Conservation (phyloP, 495 filamentous ascomycete genomes). For the Trichoderma erinaceum region DNA sequence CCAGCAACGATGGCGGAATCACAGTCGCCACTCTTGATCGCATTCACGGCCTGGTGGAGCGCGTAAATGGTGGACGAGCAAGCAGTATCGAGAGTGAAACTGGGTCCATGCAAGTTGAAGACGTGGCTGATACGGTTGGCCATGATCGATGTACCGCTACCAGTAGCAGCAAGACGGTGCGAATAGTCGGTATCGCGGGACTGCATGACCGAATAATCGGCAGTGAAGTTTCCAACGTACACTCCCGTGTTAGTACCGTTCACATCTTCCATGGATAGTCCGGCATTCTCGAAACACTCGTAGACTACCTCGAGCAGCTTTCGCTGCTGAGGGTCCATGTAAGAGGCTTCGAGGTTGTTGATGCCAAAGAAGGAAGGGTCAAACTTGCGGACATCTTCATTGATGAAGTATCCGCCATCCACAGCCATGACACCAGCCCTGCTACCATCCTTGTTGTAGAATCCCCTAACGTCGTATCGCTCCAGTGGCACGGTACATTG, state of each 20-base stretch:
- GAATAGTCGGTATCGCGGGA: constrained; percentile 23
- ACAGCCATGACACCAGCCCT: constrained; percentile 16
- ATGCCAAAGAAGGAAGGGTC: constrained; percentile 50
- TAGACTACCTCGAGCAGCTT: constrained; percentile 49
- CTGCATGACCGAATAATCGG: constrained; percentile 34
- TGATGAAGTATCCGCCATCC: constrained; percentile 37
- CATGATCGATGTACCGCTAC: constrained; percentile 26
- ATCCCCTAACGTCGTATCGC: constrained; percentile 50
- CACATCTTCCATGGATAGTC: constrained; percentile 40
- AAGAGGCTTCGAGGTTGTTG: constrained; percentile 41
- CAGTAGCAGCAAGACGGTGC: constrained; percentile 24
- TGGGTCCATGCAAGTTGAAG: constrained; percentile 35
- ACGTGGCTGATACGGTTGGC: constrained; percentile 41
- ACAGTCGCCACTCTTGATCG: constrained; percentile 33
- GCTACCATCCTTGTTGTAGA: constrained; percentile 19
- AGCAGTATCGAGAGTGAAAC: constrained; percentile 38
- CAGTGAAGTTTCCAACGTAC: constrained; percentile 38
- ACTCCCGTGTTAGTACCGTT: constrained; percentile 36
- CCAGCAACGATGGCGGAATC: constrained; percentile 35
- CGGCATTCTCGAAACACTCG: constrained; percentile 46
- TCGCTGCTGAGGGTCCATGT: constrained; percentile 54
- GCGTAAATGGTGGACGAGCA: constrained; percentile 45
- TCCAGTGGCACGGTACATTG: constrained; percentile 46
- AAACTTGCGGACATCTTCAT: constrained; percentile 56
- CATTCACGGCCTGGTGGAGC: constrained; percentile 43